Evolutionary conservation across 768 basidiomycete species (phyloP), one percentile per base, ranked within the genome.

Genomic region (Auriscalpium vulgare): DNA sequence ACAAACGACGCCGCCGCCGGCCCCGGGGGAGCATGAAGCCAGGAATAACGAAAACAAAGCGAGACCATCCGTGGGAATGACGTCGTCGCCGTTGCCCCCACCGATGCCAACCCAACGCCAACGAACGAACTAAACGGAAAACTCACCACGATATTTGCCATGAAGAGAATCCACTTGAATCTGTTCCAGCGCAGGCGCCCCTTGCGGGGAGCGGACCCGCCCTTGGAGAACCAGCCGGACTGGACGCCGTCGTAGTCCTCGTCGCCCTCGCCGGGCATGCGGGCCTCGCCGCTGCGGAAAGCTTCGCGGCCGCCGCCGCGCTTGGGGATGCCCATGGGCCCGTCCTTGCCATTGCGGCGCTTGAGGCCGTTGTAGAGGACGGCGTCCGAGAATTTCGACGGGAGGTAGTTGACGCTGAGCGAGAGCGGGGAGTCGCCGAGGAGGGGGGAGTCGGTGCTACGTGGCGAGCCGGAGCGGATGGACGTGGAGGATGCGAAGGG

Each of bases 101-200:
- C 29, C 29, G 2, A 29, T 29, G 29, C 29, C 29, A 29, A 29
- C 29, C 23, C 29, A 29, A 29, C 29, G 29, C 29, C 29, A 7
- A 29, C 29, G 5, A 29, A 29, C 29, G 4, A 29, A 29, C 29
- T 29, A 4, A 29, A 29, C 4, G 29, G 36, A 10, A 8, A 8
- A 75, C 79, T 64, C 56, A 81, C 79, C 37, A 84, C 37, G 37
- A 75, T 63, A 65, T 91, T 92, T 49, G 85, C 72, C 48, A 81
- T 46, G 68, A 92, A 85, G 4, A 93, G 68, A 10, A 77, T 71
- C 88, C 88, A 91, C 68, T 94, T 93, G 78, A 92, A 93, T 59
- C 75, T 79, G 65, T 83, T 92, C 91, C 91, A 94, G 14, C 83
- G 73, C 55, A 87, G 69, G 58, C 71, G 71, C 50, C 76, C 68